These are phyloP conservation scores for Gloeophyllum trabeum DNA, from an alignment of 768 basidiomycete genomes.

Conservation along the genomic window DNA sequence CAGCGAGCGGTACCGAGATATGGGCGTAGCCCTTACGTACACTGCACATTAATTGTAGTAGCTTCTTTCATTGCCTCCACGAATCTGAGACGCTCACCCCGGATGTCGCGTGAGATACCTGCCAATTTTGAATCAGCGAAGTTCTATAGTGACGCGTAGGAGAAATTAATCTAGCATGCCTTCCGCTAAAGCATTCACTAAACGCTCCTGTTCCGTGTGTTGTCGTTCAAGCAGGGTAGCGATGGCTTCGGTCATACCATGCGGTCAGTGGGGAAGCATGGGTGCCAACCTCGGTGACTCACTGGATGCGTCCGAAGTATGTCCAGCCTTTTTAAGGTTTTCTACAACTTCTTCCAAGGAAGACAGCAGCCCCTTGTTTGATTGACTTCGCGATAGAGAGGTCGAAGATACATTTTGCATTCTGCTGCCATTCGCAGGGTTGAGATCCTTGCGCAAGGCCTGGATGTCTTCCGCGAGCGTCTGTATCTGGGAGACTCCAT, in stretches of 20 bases:
- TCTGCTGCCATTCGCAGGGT: no score
- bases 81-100: constrained; percentile 75
- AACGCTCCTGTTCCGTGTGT: constrained; percentile 57
- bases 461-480: constrained; percentile 48
- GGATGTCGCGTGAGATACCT: constrained; percentile 80
- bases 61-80: constrained; percentile 96
- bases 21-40: constrained; percentile 28
- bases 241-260: no score
- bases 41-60: constrained; percentile 76
- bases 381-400: no score
- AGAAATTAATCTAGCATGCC: constrained; percentile 9
- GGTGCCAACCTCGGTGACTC: no score
- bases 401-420: no score
- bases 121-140: constrained; percentile 2
- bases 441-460: constrained; percentile 44
- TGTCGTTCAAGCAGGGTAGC: constrained; percentile 58
- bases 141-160: not conserved
- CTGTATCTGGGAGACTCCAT: constrained; percentile 65
- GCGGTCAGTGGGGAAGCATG: no score
- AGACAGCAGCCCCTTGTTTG: no score
- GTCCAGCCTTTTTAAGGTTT: no score
- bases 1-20: not conserved
- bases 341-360: no score
- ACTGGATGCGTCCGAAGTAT: no score
- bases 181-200: constrained; percentile 54